A percentile compares a stretch with the other conserved stretches of the same genome.
Evolutionary conservation across 2,329 filamentous ascomycete genomes (phyloP).

Genomic region (Diplodia intermedia): DNA sequence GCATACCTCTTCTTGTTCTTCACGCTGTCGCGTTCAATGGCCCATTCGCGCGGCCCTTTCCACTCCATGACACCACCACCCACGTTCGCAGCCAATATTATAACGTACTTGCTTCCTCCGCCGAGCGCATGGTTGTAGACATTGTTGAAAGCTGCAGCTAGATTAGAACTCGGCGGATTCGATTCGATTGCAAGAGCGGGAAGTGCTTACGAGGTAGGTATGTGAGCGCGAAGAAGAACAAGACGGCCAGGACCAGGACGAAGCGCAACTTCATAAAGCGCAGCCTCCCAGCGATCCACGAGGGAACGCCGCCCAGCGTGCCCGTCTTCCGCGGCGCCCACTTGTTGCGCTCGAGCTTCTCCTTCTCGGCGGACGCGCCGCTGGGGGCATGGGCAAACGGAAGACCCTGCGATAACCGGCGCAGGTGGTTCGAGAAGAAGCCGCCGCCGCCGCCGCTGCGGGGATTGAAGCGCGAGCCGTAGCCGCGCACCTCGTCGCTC

Average conservation of each 20-base stretch:
- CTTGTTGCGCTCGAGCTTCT: slow-evolving; percentile 71
- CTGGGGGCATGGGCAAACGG: slow-evolving; percentile 62
- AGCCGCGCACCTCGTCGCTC: slow-evolving; percentile 75
- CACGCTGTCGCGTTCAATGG: slow-evolving; percentile 94
- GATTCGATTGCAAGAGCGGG: neutral
- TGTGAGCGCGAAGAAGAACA: slow-evolving; percentile 69
- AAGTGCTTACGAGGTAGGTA: slow-evolving; percentile 76
- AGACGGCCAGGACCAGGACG: slow-evolving; percentile 64
- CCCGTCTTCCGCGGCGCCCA: slow-evolving; percentile 56
- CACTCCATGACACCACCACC: slow-evolving; percentile 98
- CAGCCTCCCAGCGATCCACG: slow-evolving; percentile 58
- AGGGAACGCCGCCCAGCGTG: slow-evolving; percentile 45
- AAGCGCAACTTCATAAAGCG: slow-evolving; percentile 71
- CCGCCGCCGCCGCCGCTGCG: slow-evolving; percentile 82
- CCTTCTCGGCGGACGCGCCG: slow-evolving; percentile 73
- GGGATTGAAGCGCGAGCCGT: slow-evolving; percentile 79
- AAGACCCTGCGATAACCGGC: slow-evolving; percentile 78
- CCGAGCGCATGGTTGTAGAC: slow-evolving; percentile 78
- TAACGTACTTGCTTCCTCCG: slow-evolving; percentile 88
- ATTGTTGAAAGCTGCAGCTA: slow-evolving; percentile 60
- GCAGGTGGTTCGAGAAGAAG: slow-evolving; percentile 86
- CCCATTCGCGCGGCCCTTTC: slow-evolving; percentile 98
- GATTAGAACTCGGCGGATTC: neutral
- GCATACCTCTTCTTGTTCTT: slow-evolving; percentile 93
- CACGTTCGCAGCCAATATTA: slow-evolving; percentile 91